These are phyloP conservation scores for Ophiosphaerella narmari DNA, from an alignment of 2,329 filamentous ascomycete species.

Conservation along the genomic window DNA sequence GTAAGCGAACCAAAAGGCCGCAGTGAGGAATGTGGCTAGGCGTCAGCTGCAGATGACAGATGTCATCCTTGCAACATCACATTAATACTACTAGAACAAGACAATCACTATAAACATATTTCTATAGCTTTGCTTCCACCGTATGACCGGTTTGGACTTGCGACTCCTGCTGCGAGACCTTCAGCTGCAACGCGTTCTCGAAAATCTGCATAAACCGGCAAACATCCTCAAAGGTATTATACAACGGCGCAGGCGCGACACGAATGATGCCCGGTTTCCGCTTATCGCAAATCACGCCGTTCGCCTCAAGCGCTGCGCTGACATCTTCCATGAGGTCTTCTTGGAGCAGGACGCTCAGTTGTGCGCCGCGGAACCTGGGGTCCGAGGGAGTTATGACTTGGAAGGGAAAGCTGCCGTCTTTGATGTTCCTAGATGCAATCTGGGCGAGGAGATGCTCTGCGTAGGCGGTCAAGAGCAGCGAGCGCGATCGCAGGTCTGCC, in stretches of 20 bases:
- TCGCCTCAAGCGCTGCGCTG: slow-evolving; percentile 65
- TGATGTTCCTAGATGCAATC: slow-evolving; percentile 26
- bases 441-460: slow-evolving; percentile 38
- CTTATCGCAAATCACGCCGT: slow-evolving; percentile 79
- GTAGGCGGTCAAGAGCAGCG: slow-evolving; percentile 74
- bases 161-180: slow-evolving; percentile 9
- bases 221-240: slow-evolving; percentile 79
- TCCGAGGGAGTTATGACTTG: slow-evolving; percentile 69
- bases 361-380: slow-evolving; percentile 71
- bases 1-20: no score
- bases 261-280: slow-evolving; percentile 83
- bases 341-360: slow-evolving; percentile 74
- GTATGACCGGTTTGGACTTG: not conserved
- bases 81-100: no score
- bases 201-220: slow-evolving; percentile 53
- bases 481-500: slow-evolving; percentile 69
- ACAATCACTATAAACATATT: not conserved
- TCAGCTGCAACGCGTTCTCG: slow-evolving; percentile 42
- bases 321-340: slow-evolving; percentile 72
- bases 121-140: slow-evolving; percentile 15
- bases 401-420: slow-evolving; percentile 41
- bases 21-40: no score
- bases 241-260: slow-evolving; percentile 81
- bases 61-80: no score
- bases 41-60: no score